phyloP scores from a whole-genome alignment of 371 early-diverging fungal species.

The Syncephalis plumigaleata region DNA sequence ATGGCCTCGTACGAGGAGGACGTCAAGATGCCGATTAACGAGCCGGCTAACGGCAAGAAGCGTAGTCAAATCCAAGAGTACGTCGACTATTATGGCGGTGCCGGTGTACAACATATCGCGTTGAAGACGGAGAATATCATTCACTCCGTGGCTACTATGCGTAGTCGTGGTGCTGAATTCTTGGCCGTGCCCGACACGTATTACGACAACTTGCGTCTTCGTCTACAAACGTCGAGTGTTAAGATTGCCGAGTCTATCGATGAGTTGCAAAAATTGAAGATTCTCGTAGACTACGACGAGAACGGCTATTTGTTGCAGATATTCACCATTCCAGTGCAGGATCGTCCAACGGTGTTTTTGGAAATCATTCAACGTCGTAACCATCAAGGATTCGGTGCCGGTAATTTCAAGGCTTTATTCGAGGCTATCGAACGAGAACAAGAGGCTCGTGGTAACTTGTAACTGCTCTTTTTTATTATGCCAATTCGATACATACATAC shows the following conservation, averaged over 20 bases:
- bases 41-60: constrained; percentile 87
- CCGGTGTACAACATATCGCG: constrained; percentile 95
- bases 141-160: constrained; percentile 55
- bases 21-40: constrained; percentile 96
- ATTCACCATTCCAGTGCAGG: constrained; percentile 85
- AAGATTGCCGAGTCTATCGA: constrained; percentile 72
- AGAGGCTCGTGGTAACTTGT: constrained; percentile 75
- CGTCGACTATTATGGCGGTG: constrained; percentile 85
- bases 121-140: constrained; percentile 79
- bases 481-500: too few species aligned
- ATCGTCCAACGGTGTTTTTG: constrained; percentile 89
- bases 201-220: constrained; percentile 65
- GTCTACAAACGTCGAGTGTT: constrained; percentile 41
- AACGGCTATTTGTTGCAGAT: constrained; percentile 91
- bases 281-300: constrained; percentile 92
- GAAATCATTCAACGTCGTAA: constrained; percentile 93
- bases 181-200: constrained; percentile 73
- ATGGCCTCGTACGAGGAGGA: constrained; percentile 85
- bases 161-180: constrained; percentile 82
- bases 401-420: constrained; percentile 95
- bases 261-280: constrained; percentile 61
- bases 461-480: too few species aligned
- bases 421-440: constrained; percentile 91
- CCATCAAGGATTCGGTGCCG: constrained; percentile 93
- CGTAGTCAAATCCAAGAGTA: constrained; percentile 95